Percentiles rank a stretch among this genome's conserved stretches.
Evolutionary conservation across 345 rosid species (phyloP).

Genomic region (Ceriops zippeliana): DNA sequence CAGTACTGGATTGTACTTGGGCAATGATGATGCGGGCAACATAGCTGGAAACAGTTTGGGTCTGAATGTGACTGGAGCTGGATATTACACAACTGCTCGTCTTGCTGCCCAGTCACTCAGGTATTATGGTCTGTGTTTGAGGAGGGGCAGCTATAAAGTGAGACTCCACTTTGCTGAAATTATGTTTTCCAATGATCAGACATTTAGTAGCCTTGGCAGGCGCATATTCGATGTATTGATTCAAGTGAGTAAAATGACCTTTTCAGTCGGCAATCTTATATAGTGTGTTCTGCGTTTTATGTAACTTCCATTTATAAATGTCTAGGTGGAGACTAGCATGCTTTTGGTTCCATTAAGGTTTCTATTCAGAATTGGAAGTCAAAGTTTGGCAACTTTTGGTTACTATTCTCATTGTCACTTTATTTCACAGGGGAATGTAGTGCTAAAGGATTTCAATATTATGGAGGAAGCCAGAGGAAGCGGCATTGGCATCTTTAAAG

Average conservation of each 20-base stretch:
- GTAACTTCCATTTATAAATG: neutral
- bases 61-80: slow-evolving; percentile 33
- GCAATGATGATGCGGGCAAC: neutral
- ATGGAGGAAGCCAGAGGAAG: slow-evolving; percentile 68
- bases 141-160: slow-evolving; percentile 52
- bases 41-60: slow-evolving; percentile 28
- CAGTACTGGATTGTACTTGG: slow-evolving; percentile 57
- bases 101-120: slow-evolving; percentile 69
- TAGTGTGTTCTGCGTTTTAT: neutral
- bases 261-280: neutral
- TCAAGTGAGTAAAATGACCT: slow-evolving; percentile 48
- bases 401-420: neutral
- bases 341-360: too few species aligned
- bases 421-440: slow-evolving; percentile 50
- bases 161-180: slow-evolving; percentile 87
- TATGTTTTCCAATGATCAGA: slow-evolving; percentile 49
- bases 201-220: slow-evolving; percentile 58
- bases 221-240: slow-evolving; percentile 71
- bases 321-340: too few species aligned
- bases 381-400: neutral
- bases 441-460: slow-evolving; percentile 57
- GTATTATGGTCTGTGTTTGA: slow-evolving; percentile 80
- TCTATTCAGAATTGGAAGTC: neutral
- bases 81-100: slow-evolving; percentile 56
- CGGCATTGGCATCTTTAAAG: slow-evolving; percentile 34